Percentiles rank a stretch among this genome's conserved stretches.
Conservation (phyloP, 371 early-diverging fungal species). For the Mucor piriformis region DNA sequence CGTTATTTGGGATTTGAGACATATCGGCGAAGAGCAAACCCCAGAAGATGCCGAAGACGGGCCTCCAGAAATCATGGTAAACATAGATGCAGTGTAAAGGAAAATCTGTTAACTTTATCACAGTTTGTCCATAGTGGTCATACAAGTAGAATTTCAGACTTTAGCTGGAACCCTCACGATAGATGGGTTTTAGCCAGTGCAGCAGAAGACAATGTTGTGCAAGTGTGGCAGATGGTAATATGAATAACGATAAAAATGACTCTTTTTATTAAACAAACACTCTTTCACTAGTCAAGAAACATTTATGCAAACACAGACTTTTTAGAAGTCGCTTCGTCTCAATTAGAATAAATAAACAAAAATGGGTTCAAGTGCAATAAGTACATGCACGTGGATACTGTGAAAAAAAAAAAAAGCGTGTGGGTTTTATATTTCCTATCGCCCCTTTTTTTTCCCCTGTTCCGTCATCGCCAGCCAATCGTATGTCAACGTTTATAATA, state of each 20-base stretch:
- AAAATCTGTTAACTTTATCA: conserved; percentile 10
- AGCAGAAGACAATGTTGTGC: conserved; percentile 96
- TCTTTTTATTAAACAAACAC: background rate
- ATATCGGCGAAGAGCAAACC: conserved; percentile 93
- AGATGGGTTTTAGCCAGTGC: conserved; percentile 94
- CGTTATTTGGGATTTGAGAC: conserved; percentile 94
- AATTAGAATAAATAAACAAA: conserved; percentile 36
- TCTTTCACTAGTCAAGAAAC: conserved; percentile 33
- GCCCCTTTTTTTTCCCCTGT: background rate
- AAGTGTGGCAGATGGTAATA: conserved; percentile 97
- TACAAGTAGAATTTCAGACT: conserved; percentile 94
- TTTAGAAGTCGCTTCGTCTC: conserved; percentile 23
- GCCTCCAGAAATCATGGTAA: conserved; percentile 94
- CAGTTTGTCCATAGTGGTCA: conserved; percentile 99
- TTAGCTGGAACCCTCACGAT: conserved; percentile 96
- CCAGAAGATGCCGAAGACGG: conserved; percentile 98
- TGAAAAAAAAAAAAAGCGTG: background rate
- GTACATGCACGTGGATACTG: conserved; percentile 14
- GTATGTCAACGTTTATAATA: background rate
- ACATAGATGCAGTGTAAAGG: conserved; percentile 1
- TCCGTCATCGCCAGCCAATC: conserved; percentile 20
- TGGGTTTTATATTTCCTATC: conserved; percentile 8
- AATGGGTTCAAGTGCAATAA: background rate
- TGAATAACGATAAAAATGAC: background rate
- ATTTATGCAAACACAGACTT: conserved; percentile 34